Evolutionary conservation across 441 rosid species (phyloP).

Genomic region (Geranium incanum): DNA sequence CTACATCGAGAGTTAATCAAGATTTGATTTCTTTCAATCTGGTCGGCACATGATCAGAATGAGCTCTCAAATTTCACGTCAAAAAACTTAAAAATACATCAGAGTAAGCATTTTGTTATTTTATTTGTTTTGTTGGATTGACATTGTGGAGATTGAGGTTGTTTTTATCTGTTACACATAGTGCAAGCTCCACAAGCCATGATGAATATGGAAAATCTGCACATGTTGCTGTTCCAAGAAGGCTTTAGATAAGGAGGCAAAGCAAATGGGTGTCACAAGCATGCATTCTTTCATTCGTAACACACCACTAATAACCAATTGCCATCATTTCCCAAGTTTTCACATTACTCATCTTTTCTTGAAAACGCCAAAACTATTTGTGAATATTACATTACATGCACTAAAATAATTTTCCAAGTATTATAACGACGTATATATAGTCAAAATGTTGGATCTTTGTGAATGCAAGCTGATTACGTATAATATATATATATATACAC

Average conservation of each 20-base stretch:
- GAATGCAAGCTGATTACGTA: no score
- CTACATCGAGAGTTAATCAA: no score
- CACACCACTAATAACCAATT: background rate
- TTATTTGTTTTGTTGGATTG: background rate
- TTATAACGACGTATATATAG: no score
- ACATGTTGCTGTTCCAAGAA: background rate
- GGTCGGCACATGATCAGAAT: no score
- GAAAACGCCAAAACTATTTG: no score
- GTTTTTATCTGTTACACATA: background rate
- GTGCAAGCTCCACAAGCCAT: background rate
- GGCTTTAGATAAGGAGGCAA: background rate
- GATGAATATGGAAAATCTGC: background rate
- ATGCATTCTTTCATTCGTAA: background rate
- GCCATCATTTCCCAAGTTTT: background rate
- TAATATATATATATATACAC: no score
- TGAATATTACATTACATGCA: no score
- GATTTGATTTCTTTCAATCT: no score
- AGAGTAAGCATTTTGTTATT: background rate
- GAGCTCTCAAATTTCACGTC: no score
- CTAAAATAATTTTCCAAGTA: no score
- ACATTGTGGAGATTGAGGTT: conserved; percentile 3
- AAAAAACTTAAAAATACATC: no score
- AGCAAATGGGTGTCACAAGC: conserved; percentile 8
- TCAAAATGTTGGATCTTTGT: no score
- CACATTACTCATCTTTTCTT: background rate